Conservation (phyloP, 768 basidiomycete genomes). For the Tricholoma saponaceum region DNA sequence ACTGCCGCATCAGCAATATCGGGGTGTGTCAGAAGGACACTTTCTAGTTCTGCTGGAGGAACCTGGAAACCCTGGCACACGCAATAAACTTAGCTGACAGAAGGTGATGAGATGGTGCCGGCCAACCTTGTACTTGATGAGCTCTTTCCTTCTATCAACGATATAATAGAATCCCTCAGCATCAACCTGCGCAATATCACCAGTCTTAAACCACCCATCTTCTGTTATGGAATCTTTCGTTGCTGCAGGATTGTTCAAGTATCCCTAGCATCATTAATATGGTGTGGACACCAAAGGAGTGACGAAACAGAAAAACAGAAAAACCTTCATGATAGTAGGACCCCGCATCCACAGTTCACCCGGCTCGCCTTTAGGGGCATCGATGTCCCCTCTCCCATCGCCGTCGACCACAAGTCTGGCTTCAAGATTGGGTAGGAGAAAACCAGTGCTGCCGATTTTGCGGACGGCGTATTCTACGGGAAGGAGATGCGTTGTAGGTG, state of each 20-base stretch:
- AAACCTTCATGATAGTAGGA: conserved; percentile 74
- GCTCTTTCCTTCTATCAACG: conserved; percentile 70
- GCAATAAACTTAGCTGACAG: conserved; percentile 1
- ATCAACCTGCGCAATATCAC: conserved; percentile 71
- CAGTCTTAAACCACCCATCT: conserved; percentile 87
- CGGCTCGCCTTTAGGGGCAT: conserved; percentile 48
- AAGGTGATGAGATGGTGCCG: not conserved
- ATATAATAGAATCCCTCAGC: conserved; percentile 70
- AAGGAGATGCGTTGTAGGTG: conserved; percentile 63
- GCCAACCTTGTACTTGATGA: conserved; percentile 69
- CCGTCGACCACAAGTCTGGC: conserved; percentile 67
- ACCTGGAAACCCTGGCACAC: conserved; percentile 71
- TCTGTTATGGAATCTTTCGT: conserved; percentile 65
- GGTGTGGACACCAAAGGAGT: not conserved
- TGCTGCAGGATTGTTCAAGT: conserved; percentile 67
- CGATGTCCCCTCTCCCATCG: conserved; percentile 43
- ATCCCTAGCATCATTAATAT: conserved; percentile 44
- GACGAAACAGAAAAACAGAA: not conserved
- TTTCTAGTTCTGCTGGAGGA: conserved; percentile 83
- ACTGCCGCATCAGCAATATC: conserved; percentile 79
- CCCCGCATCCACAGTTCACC: conserved; percentile 86
- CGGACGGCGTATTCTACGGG: conserved; percentile 34
- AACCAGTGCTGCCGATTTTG: conserved; percentile 65
- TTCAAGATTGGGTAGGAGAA: conserved; percentile 71
- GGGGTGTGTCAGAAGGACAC: conserved; percentile 68